These are phyloP conservation scores for Acacia concinna DNA, from an alignment of 331 rosid species.

Conservation along the genomic window DNA sequence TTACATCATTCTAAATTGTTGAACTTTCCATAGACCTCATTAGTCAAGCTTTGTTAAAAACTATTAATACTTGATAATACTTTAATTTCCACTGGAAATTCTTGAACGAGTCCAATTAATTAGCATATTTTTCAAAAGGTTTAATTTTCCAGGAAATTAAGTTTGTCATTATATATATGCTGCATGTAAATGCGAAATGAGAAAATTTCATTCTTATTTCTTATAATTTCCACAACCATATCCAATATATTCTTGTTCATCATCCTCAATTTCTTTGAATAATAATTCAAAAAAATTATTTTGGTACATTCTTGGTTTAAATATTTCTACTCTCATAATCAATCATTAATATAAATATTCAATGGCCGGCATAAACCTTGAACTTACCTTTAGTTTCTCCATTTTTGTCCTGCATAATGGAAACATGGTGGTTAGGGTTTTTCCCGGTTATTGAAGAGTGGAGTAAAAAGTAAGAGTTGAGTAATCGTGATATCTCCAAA, in stretches of 20 bases:
- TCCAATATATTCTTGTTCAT: not conserved
- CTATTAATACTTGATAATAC: not conserved
- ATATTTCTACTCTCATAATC: too few species aligned
- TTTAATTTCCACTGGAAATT: not conserved
- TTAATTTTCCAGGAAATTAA: not conserved
- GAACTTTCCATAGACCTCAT: not conserved
- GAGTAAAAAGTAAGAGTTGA: too few species aligned
- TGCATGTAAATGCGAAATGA: not conserved
- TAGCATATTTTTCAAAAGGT: too few species aligned
- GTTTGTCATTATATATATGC: slow-evolving; percentile 1
- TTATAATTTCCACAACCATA: not conserved
- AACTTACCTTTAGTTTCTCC: not conserved
- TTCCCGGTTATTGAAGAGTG: not conserved
- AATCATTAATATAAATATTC: not conserved
- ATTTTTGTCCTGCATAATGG: not conserved
- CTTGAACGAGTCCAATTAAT: not conserved
- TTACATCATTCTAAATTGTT: not conserved
- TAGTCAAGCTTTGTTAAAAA: not conserved
- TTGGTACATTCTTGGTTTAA: not conserved
- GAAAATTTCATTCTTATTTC: not conserved
- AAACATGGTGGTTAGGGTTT: not conserved
- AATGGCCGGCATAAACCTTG: not conserved
- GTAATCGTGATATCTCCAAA: too few species aligned
- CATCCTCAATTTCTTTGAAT: not conserved
- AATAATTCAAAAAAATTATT: not conserved